phyloP scores from a whole-genome alignment of 2,329 filamentous ascomycete species.

The Calonectria crousiana region DNA sequence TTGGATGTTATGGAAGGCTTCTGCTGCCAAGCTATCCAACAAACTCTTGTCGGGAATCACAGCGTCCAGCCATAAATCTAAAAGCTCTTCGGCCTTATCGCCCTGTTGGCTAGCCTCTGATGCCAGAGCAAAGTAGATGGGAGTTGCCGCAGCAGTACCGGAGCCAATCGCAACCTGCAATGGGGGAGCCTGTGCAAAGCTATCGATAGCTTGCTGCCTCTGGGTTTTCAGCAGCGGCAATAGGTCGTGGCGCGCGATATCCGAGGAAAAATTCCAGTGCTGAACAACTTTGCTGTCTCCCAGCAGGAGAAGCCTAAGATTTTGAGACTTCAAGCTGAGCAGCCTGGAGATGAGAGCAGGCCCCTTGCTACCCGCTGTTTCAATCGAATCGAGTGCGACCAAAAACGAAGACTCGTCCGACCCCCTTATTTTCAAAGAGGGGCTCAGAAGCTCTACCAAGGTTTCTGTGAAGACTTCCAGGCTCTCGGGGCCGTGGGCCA shows the following conservation, averaged over 20 bases:
- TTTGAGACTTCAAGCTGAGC: background rate
- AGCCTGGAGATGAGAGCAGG: background rate
- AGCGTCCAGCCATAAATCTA: background rate
- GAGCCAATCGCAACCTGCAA: background rate
- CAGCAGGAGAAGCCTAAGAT: background rate
- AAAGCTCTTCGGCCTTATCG: background rate
- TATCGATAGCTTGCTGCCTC: background rate
- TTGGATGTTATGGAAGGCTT: background rate
- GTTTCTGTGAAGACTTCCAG: background rate
- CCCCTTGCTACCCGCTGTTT: background rate
- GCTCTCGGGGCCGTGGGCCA: background rate
- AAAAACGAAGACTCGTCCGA: background rate
- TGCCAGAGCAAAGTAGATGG: constrained; percentile 1
- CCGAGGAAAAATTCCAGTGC: background rate
- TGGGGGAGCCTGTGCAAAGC: background rate
- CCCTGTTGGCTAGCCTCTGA: background rate
- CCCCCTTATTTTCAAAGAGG: too few relatives aligned
- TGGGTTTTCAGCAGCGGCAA: background rate
- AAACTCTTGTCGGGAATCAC: background rate
- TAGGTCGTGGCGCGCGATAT: background rate
- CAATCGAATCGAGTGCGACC: background rate
- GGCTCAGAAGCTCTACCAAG: background rate
- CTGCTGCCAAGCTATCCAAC: background rate
- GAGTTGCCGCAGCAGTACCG: background rate
- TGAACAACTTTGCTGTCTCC: background rate